Conservation (phyloP, 805 yeast species). For the Metschnikowia proteae region DNA sequence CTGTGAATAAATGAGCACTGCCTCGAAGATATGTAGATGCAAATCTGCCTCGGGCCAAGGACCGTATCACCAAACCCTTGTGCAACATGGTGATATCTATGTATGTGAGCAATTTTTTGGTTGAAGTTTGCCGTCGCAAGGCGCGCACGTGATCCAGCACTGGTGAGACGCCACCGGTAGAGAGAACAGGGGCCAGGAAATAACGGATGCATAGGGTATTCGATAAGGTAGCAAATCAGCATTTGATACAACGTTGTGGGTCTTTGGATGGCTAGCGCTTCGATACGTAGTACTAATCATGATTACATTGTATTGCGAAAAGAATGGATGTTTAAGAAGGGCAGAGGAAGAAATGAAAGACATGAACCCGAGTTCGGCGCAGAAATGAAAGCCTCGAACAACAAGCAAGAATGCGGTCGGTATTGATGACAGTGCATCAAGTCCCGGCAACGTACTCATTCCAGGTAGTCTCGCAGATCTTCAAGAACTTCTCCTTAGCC, state of each 20-base stretch:
- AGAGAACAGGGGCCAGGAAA: neutral
- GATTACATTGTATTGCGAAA: neutral
- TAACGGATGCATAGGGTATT: too few species aligned
- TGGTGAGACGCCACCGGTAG: neutral
- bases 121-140: constrained; percentile 3
- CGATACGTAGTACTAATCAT: neutral
- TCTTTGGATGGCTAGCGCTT: too few species aligned
- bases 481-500: constrained; percentile 35
- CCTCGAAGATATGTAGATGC: neutral
- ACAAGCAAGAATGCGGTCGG: neutral
- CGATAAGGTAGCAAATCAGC: too few species aligned
- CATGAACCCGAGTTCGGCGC: neutral
- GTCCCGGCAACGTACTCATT: constrained; percentile 25
- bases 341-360: neutral
- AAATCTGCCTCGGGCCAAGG: constrained; percentile 6
- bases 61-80: constrained; percentile 7
- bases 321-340: neutral
- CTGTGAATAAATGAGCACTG: neutral
- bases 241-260: too few species aligned
- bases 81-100: neutral
- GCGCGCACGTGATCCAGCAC: constrained; percentile 1
- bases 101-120: constrained; percentile 2
- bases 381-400: neutral
- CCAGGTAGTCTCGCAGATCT: constrained; percentile 44
- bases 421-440: neutral